These are phyloP conservation scores for Yamadazyma diddensiae DNA, from an alignment of 1,139 yeast species.

Conservation along the genomic window DNA sequence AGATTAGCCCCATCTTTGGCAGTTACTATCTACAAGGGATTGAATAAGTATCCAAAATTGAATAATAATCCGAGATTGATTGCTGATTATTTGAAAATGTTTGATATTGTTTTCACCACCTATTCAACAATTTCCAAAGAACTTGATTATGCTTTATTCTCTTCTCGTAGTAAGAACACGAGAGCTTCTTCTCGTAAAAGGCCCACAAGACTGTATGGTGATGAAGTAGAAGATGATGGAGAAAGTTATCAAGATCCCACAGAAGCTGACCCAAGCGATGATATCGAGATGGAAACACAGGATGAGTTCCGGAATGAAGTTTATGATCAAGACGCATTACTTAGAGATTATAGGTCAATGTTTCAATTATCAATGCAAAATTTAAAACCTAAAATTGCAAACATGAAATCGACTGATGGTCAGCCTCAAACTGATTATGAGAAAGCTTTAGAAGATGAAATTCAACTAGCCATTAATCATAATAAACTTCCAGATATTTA, in stretches of 20 bases:
- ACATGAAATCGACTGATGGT: constrained; percentile 19
- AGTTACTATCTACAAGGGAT: constrained; percentile 64
- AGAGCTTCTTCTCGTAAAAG: constrained; percentile 29
- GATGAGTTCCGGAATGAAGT: neutral
- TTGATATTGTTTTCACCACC: constrained; percentile 82
- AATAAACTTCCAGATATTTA: constrained; percentile 25
- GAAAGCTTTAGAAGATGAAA: constrained; percentile 35
- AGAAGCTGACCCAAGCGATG: constrained; percentile 1
- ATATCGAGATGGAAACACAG: neutral
- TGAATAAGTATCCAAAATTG: constrained; percentile 46
- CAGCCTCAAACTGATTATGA: constrained; percentile 35
- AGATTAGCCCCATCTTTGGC: constrained; percentile 56
- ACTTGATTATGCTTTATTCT: constrained; percentile 75
- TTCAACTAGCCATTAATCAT: constrained; percentile 30
- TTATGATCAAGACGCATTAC: constrained; percentile 13
- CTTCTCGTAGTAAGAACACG: constrained; percentile 56
- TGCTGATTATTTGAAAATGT: constrained; percentile 48
- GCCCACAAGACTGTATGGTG: constrained; percentile 12
- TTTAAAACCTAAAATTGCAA: constrained; percentile 30
- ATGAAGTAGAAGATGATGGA: constrained; percentile 9
- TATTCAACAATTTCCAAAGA: constrained; percentile 70
- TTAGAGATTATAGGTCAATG: constrained; percentile 24
- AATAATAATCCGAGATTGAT: constrained; percentile 39
- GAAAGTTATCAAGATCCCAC: constrained; percentile 12
- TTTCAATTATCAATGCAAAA: constrained; percentile 28